phyloP scores from a whole-genome alignment of 2,329 filamentous ascomycete genomes.

The Chrysoporthe austroafricana region DNA sequence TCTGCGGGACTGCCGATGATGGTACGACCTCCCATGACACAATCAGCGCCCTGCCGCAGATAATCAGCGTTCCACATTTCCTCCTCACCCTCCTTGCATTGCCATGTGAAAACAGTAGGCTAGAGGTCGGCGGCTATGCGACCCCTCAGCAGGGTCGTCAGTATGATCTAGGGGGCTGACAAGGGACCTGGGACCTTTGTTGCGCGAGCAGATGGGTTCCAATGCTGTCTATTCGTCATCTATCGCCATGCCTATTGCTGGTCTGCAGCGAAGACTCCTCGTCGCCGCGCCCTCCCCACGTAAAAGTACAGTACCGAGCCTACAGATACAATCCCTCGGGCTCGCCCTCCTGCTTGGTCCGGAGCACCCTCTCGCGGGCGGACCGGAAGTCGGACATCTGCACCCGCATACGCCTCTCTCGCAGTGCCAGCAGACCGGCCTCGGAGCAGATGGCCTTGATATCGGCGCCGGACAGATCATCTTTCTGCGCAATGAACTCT shows the following conservation, averaged over 20 bases:
- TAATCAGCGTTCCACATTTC: too few species aligned
- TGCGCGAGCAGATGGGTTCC: not conserved
- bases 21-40: not conserved
- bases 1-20: too few species aligned
- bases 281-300: conserved; percentile 20
- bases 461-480: conserved; percentile 94
- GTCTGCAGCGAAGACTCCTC: not conserved
- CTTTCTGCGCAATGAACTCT: conserved; percentile 98
- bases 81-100: too few species aligned
- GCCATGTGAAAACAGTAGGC: too few species aligned
- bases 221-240: conserved; percentile 23
- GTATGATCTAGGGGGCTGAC: not conserved
- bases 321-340: conserved; percentile 99
- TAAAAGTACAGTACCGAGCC: conserved; percentile 8
- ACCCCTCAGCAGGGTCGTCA: not conserved
- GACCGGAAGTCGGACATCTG: conserved; percentile 98
- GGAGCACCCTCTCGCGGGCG: conserved; percentile 90
- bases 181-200: not conserved
- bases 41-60: not conserved
- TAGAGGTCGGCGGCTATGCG: too few species aligned
- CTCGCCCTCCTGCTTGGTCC: conserved; percentile 98
- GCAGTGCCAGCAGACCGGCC: conserved; percentile 88
- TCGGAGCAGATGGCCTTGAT: conserved; percentile 99
- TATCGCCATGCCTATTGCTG: conserved; percentile 16
- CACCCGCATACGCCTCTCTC: conserved; percentile 95